Evolutionary conservation across 1,139 yeast species (phyloP).

Genomic region (Yamadazyma buinensis): DNA sequence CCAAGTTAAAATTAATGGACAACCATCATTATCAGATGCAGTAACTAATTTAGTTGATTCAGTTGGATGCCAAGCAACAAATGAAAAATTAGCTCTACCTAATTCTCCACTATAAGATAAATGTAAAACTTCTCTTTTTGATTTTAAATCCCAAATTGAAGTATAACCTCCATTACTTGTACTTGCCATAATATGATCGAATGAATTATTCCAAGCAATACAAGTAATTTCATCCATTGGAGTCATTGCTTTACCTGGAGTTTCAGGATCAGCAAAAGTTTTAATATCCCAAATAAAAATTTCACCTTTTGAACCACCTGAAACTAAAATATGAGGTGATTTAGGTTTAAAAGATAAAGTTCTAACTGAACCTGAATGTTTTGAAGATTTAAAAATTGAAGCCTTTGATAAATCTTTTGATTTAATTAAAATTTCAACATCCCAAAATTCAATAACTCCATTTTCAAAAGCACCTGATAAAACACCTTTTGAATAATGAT

Average conservation of each 20-base stretch:
- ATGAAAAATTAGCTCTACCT: conserved; percentile 62
- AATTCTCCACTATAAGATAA: conserved; percentile 57
- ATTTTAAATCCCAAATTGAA: conserved; percentile 90
- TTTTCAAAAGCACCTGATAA: conserved; percentile 90
- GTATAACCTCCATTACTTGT: conserved; percentile 84
- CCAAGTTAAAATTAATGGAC: conserved; percentile 86
- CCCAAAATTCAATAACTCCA: conserved; percentile 79
- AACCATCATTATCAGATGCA: conserved; percentile 77
- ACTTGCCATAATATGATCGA: conserved; percentile 84
- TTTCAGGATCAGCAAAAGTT: conserved; percentile 54
- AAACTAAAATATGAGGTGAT: conserved; percentile 69
- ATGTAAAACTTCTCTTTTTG: conserved; percentile 84
- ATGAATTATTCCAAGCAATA: conserved; percentile 86
- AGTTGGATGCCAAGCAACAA: conserved; percentile 82
- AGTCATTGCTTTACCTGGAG: conserved; percentile 77
- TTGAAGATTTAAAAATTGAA: conserved; percentile 44
- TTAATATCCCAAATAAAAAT: conserved; percentile 86
- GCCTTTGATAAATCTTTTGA: conserved; percentile 40
- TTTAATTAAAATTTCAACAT: conserved; percentile 43
- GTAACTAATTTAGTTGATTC: conserved; percentile 83
- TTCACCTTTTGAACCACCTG: conserved; percentile 88
- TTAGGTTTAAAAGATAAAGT: conserved; percentile 75
- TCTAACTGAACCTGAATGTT: conserved; percentile 71
- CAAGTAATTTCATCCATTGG: conserved; percentile 80
- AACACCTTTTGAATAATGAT: conserved; percentile 51